Evolutionary conservation across 768 basidiomycete species (phyloP).

Genomic region (Xerocomus brunneocitrinus): DNA sequence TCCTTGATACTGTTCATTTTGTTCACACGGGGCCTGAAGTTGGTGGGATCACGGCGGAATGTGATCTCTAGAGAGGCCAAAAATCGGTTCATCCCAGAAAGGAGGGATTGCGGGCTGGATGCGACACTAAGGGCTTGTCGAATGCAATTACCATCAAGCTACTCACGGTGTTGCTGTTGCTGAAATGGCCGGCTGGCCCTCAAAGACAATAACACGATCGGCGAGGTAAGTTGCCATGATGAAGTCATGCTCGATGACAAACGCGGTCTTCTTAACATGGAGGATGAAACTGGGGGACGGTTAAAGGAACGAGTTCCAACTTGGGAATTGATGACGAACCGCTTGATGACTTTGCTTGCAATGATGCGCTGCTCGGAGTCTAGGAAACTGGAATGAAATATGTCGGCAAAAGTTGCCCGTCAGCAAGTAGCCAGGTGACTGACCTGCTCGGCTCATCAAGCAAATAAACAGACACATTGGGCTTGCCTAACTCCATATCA

Average conservation of each 20-base stretch:
- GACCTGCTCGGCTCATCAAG: slow-evolving; percentile 91
- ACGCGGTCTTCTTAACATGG: slow-evolving; percentile 95
- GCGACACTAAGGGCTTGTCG: not conserved
- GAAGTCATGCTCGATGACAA: slow-evolving; percentile 99
- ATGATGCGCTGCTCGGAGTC: slow-evolving; percentile 99
- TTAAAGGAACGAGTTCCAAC: slow-evolving; percentile 1
- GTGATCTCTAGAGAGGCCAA: slow-evolving; percentile 94
- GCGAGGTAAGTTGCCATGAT: slow-evolving; percentile 99
- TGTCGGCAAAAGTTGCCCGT: slow-evolving; percentile 1
- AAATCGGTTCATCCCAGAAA: slow-evolving; percentile 98
- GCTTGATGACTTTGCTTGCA: slow-evolving; percentile 96
- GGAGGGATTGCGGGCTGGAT: slow-evolving; percentile 81
- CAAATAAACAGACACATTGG: slow-evolving; percentile 83
- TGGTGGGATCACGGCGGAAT: slow-evolving; percentile 96
- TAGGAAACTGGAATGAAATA: slow-evolving; percentile 58
- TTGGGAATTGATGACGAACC: slow-evolving; percentile 40
- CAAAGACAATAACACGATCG: slow-evolving; percentile 93
- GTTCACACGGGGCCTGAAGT: slow-evolving; percentile 86
- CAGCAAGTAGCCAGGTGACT: slow-evolving; percentile 16
- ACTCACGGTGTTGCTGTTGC: slow-evolving; percentile 90
- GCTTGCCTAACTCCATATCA: slow-evolving; percentile 48
- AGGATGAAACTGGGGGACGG: slow-evolving; percentile 69
- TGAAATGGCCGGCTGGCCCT: slow-evolving; percentile 77
- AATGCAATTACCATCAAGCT: not conserved
- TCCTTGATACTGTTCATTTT: slow-evolving; percentile 83